A percentile compares a stretch with the other conserved stretches of the same genome.
Evolutionary conservation across 805 yeast genomes (phyloP).

Genomic region (Kodamaea sagamina): DNA sequence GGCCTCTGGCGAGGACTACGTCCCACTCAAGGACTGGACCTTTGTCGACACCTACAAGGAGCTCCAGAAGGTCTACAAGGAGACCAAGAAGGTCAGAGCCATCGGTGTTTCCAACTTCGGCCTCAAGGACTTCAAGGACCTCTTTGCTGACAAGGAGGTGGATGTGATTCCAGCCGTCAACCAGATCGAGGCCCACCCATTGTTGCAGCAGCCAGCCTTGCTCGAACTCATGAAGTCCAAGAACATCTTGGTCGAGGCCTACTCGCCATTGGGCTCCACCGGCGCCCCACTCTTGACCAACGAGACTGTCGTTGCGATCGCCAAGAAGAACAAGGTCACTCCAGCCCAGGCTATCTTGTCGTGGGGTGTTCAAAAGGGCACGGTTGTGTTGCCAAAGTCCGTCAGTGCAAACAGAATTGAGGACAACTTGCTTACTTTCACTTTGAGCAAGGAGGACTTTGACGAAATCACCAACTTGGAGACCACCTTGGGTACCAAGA

Average conservation of each 20-base stretch:
- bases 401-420: slow-evolving; percentile 32
- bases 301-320: slow-evolving; percentile 28
- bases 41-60: slow-evolving; percentile 36
- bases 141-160: slow-evolving; percentile 25
- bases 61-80: slow-evolving; percentile 29
- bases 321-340: slow-evolving; percentile 32
- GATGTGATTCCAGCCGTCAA: slow-evolving; percentile 32
- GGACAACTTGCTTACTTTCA: slow-evolving; percentile 36
- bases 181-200: slow-evolving; percentile 40
- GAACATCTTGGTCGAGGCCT: slow-evolving; percentile 27
- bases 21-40: slow-evolving; percentile 26
- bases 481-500: slow-evolving; percentile 5
- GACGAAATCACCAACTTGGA: slow-evolving; percentile 15
- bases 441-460: slow-evolving; percentile 39
- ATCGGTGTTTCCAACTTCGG: slow-evolving; percentile 42
- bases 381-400: slow-evolving; percentile 43
- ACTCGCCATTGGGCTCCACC: slow-evolving; percentile 38
- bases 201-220: slow-evolving; percentile 30
- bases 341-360: slow-evolving; percentile 40
- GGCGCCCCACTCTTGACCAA: slow-evolving; percentile 40
- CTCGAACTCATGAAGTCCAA: slow-evolving; percentile 15
- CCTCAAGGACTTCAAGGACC: slow-evolving; percentile 26
- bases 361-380: slow-evolving; percentile 43
- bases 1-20: slow-evolving; percentile 36
- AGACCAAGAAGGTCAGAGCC: slow-evolving; percentile 29